Base-by-base conservation (phyloP, 2,329 filamentous ascomycete genomes). In the Alternaria hordeiaustralica region DNA sequence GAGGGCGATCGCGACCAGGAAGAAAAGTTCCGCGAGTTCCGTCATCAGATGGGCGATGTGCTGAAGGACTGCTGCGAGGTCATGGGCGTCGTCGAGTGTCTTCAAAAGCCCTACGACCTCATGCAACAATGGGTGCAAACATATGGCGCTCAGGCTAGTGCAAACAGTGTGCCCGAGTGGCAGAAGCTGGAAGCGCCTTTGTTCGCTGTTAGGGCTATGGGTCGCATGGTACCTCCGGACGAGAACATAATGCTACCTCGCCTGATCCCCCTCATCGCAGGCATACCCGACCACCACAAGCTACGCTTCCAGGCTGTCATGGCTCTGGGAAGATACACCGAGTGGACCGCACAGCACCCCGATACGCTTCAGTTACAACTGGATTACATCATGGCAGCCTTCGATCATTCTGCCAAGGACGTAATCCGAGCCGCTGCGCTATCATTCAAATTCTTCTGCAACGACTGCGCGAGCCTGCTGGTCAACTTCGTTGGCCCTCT, bases 291-390 rank as follows among this genome's bases (percentile, higher is more conserved):
- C 75, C 96, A 99, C 74, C 93, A 98, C 81, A 99, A 98, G 83
- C 87, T 99, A n/a, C 93, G 94, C 8, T 99, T 99, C 81, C 95
- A 97, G 66, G 95, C 95, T 6, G 97, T 98, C 75, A 97, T 99
- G 94, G 94, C 96, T 4, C 87, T 99, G 21, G 96, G 94, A 41
- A 88, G 96, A 66, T 99, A 99, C 78, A 99, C 96, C 0, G 95
- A 98, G 80, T 99, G 96, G 96, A 99, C 96, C 0, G 89, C 96
- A 6, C 90, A 93, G 51, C 96, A 99, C 75, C 93, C 95, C 0
- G 93, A 97, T 62, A 97, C 95, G 49, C 85, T 99, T 9, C 92
- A 97, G 79, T 87, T 92, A 9, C 96, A 99, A 80, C 92, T 99
- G 77, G 94, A 93, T 74, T 99, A 97, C 81, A 97, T 99, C 74